These are phyloP conservation scores for Fusarium phyllophilum DNA, from an alignment of 2,329 filamentous ascomycete species.

Conservation along the genomic window DNA sequence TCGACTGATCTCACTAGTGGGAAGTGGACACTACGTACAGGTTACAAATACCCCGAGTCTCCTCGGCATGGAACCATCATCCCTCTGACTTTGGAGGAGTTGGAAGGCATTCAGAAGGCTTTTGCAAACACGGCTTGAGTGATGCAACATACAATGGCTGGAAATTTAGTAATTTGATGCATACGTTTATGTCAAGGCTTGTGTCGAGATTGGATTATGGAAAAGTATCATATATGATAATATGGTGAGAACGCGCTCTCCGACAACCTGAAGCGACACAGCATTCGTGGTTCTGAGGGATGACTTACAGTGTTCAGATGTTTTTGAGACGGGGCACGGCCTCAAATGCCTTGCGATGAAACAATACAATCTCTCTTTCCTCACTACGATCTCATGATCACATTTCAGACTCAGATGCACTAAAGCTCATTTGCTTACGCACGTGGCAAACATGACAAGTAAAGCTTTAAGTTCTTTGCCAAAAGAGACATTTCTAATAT, in stretches of 20 bases:
- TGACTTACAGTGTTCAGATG: too few species aligned
- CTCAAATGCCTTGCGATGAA: background rate
- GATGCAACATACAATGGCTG: fast-evolving
- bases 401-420: fast-evolving
- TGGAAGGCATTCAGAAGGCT: background rate
- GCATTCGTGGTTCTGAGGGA: too few species aligned
- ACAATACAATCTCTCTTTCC: fast-evolving
- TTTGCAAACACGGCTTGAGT: background rate
- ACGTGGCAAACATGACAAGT: fast-evolving
- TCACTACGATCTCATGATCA: fast-evolving
- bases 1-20: background rate
- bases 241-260: background rate
- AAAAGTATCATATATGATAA: fast-evolving
- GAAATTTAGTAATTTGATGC: background rate
- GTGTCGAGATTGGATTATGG: background rate
- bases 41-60: background rate
- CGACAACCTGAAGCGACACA: background rate
- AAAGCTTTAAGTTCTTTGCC: too few species aligned
- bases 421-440: background rate
- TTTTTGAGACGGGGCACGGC: background rate
- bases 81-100: background rate
- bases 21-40: background rate
- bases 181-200: too few species aligned
- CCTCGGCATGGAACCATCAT: conserved; percentile 12
- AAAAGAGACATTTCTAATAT: fast-evolving